phyloP scores from a whole-genome alignment of 2,329 filamentous ascomycete species.

The Chrysosporium keratinophilum region DNA sequence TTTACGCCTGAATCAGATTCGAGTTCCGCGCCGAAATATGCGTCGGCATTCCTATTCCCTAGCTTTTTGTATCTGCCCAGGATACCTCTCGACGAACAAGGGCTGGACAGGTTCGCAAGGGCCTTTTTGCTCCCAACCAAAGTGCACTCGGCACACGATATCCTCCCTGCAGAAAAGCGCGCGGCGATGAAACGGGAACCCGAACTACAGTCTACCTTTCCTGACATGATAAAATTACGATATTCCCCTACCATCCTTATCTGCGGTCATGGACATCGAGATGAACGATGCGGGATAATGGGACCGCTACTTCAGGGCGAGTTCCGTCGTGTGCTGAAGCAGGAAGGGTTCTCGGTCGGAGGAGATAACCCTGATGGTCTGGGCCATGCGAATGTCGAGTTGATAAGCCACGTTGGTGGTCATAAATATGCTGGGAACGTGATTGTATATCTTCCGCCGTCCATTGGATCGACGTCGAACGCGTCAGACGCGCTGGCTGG shows the following conservation, averaged over 20 bases:
- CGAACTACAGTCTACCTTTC: conserved; percentile 40
- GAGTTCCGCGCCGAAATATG: conserved; percentile 16
- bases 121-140: conserved; percentile 32
- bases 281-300: conserved; percentile 69
- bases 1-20: conserved; percentile 46
- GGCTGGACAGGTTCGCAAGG: conserved; percentile 39
- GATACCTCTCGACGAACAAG: conserved; percentile 53
- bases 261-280: conserved; percentile 76
- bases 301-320: conserved; percentile 62
- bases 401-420: conserved; percentile 76
- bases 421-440: conserved; percentile 95
- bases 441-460: conserved; percentile 59
- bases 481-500: conserved; percentile 26
- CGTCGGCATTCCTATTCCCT: conserved; percentile 66
- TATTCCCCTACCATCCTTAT: conserved; percentile 54
- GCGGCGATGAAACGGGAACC: conserved; percentile 40
- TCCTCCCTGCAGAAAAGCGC: conserved; percentile 24
- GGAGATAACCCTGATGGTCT: conserved; percentile 22
- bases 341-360: conserved; percentile 23
- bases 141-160: conserved; percentile 27
- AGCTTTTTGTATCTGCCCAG: conserved; percentile 70
- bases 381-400: conserved; percentile 31
- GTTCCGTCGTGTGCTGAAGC: conserved; percentile 46
- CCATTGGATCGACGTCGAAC: conserved; percentile 18
- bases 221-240: conserved; percentile 56